Base-by-base conservation (phyloP, 1,284 basidiomycete genomes). In the Schizopora paradoxa region DNA sequence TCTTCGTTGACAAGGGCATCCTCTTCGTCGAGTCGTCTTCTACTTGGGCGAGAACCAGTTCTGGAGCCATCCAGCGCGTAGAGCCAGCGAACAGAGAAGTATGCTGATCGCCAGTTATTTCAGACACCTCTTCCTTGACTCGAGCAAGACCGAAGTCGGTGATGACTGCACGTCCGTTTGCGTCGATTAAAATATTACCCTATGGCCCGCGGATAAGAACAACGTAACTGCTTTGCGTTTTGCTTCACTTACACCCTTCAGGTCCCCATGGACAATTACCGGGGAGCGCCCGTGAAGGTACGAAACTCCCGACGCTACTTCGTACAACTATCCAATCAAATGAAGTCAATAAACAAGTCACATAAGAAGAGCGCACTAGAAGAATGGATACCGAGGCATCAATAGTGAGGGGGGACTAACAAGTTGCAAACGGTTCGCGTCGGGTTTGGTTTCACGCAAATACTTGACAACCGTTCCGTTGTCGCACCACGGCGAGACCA, bases 401-500 rank as follows among this genome's bases (percentile, higher is more conserved):
- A 40, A 39, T n/a, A 26, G 27, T 10, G 14, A 28, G 22, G 5
- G 28, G 3, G 4, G 39, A 61, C 69, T 51, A 45, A 77, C 76
- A 58, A 77, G 54, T 33, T 60, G 63, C 35, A 76, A 53, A 41
- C 72, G 64, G 48, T 77, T 64, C 6, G 56, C 66, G 3, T 54
- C 55, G 0, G 66, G 60, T 46, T 72, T 66, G 19, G 47, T 43
- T 6, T 63, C 58, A 47, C 64, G 64, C 41, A 79, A 56, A 54
- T 76, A 78, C 25, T 68, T 59, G 43, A 62, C 66, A 43, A 79
- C 62, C 4, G 71, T 76, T 14, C 77, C 77, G 43, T 79, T 77
- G 38, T 71, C 67, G 53, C 73, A 77, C 75, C 77, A 79, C 5
- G 70, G 70, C 2, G 76, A 79, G 0, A 79, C 76, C 76, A 79